A percentile compares a stretch with the other conserved stretches of the same genome.
Conservation (phyloP, 768 basidiomycete species). For the Pisolithus microcarpus region DNA sequence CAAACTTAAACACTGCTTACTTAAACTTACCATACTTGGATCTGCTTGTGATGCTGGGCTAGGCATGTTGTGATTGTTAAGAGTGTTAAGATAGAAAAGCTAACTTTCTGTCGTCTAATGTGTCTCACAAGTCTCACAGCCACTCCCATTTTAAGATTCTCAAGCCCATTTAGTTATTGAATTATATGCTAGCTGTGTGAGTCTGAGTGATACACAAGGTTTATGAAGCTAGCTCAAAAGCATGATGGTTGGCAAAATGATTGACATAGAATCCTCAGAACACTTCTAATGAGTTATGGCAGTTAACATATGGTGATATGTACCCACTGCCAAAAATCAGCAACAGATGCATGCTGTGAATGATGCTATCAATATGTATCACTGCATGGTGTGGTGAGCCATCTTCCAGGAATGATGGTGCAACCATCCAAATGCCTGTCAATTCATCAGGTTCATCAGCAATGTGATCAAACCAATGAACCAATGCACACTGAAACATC, state of each 20-base stretch:
- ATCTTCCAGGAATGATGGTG: constrained; percentile 6
- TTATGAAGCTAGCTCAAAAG: background rate
- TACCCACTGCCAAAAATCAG: constrained; percentile 18
- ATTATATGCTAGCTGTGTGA: no score
- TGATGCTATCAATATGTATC: constrained; percentile 12
- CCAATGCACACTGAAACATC: constrained; percentile 8
- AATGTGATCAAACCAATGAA: constrained; percentile 14
- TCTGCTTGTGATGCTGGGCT: no score
- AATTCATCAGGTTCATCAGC: constrained; percentile 9
- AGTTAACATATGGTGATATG: constrained; percentile 6
- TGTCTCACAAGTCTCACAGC: no score
- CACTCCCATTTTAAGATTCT: no score
- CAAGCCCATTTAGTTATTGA: no score
- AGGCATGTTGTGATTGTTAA: no score
- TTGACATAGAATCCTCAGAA: constrained; percentile 25
- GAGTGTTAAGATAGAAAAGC: no score
- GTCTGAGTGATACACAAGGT: no score
- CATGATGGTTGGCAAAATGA: constrained; percentile 26
- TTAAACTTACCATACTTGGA: no score
- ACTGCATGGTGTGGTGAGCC: constrained; percentile 3
- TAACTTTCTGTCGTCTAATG: no score
- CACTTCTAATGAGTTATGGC: constrained; percentile 12
- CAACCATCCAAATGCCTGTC: constrained; percentile 19
- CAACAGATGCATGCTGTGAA: constrained; percentile 14
- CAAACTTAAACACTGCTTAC: no score